Percentiles rank a stretch among this genome's conserved stretches.
These are phyloP conservation scores for Penicillium crystallinum DNA, from an alignment of 495 filamentous ascomycete genomes.

Conservation along the genomic window DNA sequence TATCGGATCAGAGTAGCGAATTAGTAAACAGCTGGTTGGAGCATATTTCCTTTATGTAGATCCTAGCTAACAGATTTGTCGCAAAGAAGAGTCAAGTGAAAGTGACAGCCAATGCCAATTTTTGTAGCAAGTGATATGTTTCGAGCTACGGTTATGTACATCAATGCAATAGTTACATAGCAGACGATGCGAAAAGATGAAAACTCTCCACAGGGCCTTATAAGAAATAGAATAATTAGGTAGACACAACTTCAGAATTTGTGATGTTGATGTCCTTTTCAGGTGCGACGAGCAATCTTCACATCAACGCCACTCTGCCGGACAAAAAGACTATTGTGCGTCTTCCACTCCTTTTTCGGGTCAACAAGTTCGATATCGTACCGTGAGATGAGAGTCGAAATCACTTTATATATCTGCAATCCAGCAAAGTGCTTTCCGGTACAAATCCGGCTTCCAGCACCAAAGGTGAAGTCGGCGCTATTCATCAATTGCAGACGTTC, in stretches of 20 bases:
- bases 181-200: too few species aligned
- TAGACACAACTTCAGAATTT: not conserved
- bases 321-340: slow-evolving; percentile 51
- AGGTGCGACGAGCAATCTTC: slow-evolving; percentile 11
- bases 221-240: too few species aligned
- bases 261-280: not conserved
- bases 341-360: slow-evolving; percentile 38
- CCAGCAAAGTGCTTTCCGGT: slow-evolving; percentile 52
- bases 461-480: slow-evolving; percentile 40
- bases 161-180: too few species aligned
- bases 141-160: too few species aligned
- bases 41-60: too few species aligned
- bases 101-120: too few species aligned
- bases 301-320: slow-evolving; percentile 43
- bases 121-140: too few species aligned
- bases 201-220: too few species aligned
- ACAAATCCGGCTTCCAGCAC: slow-evolving; percentile 48
- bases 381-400: slow-evolving; percentile 46
- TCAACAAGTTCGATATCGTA: slow-evolving; percentile 48
- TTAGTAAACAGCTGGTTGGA: not conserved
- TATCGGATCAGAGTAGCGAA: not conserved
- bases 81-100: too few species aligned
- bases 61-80: too few species aligned
- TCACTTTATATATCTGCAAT: slow-evolving; percentile 54
- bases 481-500: slow-evolving; percentile 36